These are phyloP conservation scores for Glycine latifolia DNA, from an alignment of 306 rosid species.

Conservation along the genomic window DNA sequence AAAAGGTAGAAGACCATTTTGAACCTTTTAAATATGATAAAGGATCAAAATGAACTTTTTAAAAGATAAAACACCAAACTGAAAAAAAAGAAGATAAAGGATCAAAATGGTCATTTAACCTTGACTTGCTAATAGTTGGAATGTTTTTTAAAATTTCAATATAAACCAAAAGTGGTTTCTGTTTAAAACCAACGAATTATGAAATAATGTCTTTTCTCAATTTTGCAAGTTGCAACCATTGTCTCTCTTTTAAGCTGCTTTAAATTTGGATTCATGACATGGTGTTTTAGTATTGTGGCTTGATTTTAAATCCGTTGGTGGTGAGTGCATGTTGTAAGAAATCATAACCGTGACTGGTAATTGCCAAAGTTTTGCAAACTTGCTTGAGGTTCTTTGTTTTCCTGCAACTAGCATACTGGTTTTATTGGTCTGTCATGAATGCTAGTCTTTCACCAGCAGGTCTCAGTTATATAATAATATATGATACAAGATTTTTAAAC, in stretches of 20 bases:
- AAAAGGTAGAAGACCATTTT: too few relatives aligned
- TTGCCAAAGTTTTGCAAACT: neutral
- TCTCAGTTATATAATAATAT: neutral
- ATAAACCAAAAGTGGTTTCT: neutral
- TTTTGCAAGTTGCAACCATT: neutral
- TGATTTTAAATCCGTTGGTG: neutral
- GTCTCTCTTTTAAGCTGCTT: neutral
- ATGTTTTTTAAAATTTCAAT: neutral
- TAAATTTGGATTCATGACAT: neutral
- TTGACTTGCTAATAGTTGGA: neutral
- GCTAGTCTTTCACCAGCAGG: neutral
- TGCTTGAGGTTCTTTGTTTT: neutral
- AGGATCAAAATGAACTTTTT: too few relatives aligned
- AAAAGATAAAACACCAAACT: too few relatives aligned
- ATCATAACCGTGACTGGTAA: too few relatives aligned
- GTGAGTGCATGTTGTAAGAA: neutral
- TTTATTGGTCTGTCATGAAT: neutral
- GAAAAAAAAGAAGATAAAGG: too few relatives aligned
- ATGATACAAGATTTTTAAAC: neutral
- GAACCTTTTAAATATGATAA: too few relatives aligned
- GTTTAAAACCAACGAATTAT: neutral
- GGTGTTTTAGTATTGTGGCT: neutral
- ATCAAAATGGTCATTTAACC: too few relatives aligned
- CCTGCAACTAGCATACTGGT: neutral
- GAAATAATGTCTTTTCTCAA: conserved; percentile 10